phyloP scores from a whole-genome alignment of 495 filamentous ascomycete genomes.

The Penicillium soppii region DNA sequence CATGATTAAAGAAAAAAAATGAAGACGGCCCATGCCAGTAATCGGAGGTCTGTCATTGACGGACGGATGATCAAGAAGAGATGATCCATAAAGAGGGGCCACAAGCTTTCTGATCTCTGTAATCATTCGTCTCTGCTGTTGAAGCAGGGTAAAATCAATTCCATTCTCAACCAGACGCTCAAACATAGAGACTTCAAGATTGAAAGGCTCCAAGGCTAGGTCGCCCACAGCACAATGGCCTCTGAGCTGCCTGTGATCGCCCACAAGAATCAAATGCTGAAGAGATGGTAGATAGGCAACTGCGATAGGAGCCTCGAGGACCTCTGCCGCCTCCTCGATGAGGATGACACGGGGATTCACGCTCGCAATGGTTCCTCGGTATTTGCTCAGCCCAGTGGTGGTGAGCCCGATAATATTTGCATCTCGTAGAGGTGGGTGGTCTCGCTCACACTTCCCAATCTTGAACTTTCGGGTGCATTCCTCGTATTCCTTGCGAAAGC shows the following conservation, averaged over 20 bases:
- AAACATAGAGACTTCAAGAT: constrained; percentile 68
- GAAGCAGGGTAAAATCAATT: constrained; percentile 61
- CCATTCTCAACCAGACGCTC: constrained; percentile 73
- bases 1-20: constrained; percentile 72
- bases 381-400: constrained; percentile 86
- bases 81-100: constrained; percentile 62
- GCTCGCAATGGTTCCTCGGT: constrained; percentile 69
- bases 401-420: constrained; percentile 71
- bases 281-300: constrained; percentile 65
- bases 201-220: constrained; percentile 56
- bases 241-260: constrained; percentile 73
- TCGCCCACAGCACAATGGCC: constrained; percentile 57
- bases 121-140: constrained; percentile 68
- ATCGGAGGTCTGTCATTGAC: constrained; percentile 62
- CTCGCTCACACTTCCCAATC: constrained; percentile 57
- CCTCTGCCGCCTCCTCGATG: constrained; percentile 77
- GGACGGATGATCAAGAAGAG: constrained; percentile 64
- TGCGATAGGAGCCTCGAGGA: constrained; percentile 63
- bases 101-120: constrained; percentile 67
- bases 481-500: constrained; percentile 42
- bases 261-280: constrained; percentile 73
- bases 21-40: constrained; percentile 73
- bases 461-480: constrained; percentile 36
- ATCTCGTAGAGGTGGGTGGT: constrained; percentile 46
- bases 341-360: constrained; percentile 65